Base-by-base conservation (phyloP, 805 yeast genomes). In the Debaryomyces tyrocola region DNA sequence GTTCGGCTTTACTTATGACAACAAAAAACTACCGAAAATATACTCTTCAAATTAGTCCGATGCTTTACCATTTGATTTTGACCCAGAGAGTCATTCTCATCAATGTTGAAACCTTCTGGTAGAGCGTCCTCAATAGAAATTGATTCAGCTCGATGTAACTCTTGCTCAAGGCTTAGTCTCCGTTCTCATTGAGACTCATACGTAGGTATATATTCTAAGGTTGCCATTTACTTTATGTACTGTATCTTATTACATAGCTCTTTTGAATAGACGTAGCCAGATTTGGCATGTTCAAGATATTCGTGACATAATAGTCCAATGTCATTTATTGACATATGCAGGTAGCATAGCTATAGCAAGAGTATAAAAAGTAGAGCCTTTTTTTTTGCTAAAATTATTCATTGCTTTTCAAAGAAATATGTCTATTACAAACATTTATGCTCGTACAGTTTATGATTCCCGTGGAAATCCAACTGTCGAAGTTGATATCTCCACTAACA, bases 381-480 rank as follows among this genome's bases (percentile, higher is more conserved):
- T 2, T 6, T 7, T 6, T 7, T 24, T 9, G 5, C 10, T 24
- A 24, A 24, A 24, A 24, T 24, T 24, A 7, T 24, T 24, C 10
- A 9, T 24, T 24, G 27, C 27, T 17, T 17, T 17, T 17, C 18
- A 17, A 24, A 21, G 5, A 24, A 24, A 24, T 24, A 56, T 54
- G 57, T 17, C 56, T 6, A 46, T 50, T 33, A 27, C 45, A 21
- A 50, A 50, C 43, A 33, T 58, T 24, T 43, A 45, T 37, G 50
- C 62, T 11, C 50, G 60, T 40, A 43, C 41, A 37, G 57, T 58
- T 31, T 58, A 58, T 48, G 62, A 58, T 43, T 58, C 62, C 15
- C 49, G 62, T 33, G 62, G 62, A 33, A 56, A 56, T 49, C 62
- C 62, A 40, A 58, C 62, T 2, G 58, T 58, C 20, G 62, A 58